A percentile compares a stretch with the other conserved stretches of the same genome.
These are phyloP conservation scores for Ophiostoma quercus DNA, from an alignment of 2,329 filamentous ascomycete genomes.

Conservation along the genomic window DNA sequence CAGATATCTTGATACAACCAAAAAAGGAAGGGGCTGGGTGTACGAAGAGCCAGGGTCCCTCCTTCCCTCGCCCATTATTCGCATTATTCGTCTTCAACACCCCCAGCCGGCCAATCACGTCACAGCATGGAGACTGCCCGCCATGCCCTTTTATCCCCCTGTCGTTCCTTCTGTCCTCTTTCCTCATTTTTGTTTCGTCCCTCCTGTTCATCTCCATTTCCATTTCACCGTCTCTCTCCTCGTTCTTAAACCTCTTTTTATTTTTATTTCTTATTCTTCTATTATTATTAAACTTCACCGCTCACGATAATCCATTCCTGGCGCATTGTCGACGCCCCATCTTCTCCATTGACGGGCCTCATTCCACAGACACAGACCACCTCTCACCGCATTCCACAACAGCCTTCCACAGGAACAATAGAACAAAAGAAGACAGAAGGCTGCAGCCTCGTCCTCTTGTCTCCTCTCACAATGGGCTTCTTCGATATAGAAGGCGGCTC, in stretches of 20 bases:
- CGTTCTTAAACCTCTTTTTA: conserved; percentile 4
- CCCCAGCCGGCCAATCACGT: conserved; percentile 15
- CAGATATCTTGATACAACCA: not conserved
- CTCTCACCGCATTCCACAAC: not conserved
- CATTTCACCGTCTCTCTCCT: not conserved
- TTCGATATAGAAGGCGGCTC: conserved; percentile 35
- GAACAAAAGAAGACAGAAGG: no score
- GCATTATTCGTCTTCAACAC: not conserved
- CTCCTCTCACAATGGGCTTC: conserved; percentile 32
- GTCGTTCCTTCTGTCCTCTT: not conserved
- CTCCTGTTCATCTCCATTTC: conserved; percentile 5
- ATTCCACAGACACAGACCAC: not conserved
- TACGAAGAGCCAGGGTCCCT: not conserved
- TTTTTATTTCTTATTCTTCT: not conserved
- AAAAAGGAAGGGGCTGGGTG: conserved; percentile 18
- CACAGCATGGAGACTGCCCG: not conserved
- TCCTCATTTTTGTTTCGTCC: not conserved
- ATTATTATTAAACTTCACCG: not conserved
- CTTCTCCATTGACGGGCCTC: conserved; percentile 10
- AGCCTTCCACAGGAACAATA: not conserved
- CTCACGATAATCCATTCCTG: conserved; percentile 15
- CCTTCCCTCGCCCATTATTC: conserved; percentile 3
- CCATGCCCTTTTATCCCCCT: conserved; percentile 9
- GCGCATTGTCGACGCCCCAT: conserved; percentile 7
- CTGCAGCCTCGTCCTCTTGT: not conserved